Base-by-base conservation (phyloP, 2,329 filamentous ascomycete genomes). In the Ceratocystis eucalypticola region DNA sequence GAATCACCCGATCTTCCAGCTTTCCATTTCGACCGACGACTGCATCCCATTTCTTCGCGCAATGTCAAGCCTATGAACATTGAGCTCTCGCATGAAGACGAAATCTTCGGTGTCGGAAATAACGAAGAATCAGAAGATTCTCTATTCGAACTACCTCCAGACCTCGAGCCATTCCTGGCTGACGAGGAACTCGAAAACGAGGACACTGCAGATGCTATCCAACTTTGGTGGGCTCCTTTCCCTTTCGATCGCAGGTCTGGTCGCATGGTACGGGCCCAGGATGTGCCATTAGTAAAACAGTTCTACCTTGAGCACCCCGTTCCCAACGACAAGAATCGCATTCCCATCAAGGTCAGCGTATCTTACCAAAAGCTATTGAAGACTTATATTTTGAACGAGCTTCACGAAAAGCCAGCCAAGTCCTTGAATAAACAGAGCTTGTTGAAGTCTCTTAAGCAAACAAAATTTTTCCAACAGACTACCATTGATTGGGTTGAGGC, bases 401-500 rank as follows among this genome's bases (percentile, higher is more conserved):
- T 99, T 61, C 95, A 99, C 77, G 95, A 93, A 79, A 95, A 92
- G 77, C 90, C 88, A 70, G 91, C 93, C 5, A 97, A 99, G 80
- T 90, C 94, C 3, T 87, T 96, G 71, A 96, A 92, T 78, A 96
- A 93, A 74, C 94, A 99, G 73, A 91, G 95, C 72, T 77, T 99
- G 67, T 83, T 97, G 74, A 86, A 85, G 71, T 95, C 91, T 7
- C 77, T 99, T 70, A 97, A 96, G 77, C 87, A 91, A 71, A 99
- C 94, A 61, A 99, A 99, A 74, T 99, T 99, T 79, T 99, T 99
- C 82, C 95, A 99, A 76, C 94, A 97, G 76, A 99, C 94, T 2
- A 96, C 91, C 7, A 97, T 99, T 70, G 94, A 99, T 75, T 99
- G 94, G 94, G 94, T 99, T 53, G 94, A 99, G 78, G 94, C 95